Base-by-base conservation (phyloP, 2,329 filamentous ascomycete genomes). In the Calonectria naviculata region DNA sequence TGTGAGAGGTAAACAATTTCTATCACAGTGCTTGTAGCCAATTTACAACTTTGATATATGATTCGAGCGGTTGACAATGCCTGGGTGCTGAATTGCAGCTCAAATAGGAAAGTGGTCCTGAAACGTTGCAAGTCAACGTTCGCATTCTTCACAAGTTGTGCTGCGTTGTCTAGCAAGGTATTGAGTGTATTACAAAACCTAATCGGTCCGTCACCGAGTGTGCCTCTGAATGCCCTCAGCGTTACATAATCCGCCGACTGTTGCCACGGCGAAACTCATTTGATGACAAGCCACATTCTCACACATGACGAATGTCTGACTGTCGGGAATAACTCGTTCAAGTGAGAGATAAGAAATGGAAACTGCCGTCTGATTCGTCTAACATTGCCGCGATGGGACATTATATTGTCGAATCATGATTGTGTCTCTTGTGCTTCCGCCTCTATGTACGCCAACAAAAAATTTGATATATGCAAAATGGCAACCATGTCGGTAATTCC, bases 341-440 rank as follows among this genome's bases (percentile, higher is more conserved):
- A 17, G 19, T 19, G 41, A 5, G 19, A 56, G 19, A 29, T 34
- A 52, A 47, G 62, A 17, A 63, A n/a, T 44, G 28, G 34, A 54
- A 41, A 49, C 15, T 44, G 10, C 38, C 15, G 28, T 19, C 21
- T 46, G 21, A 38, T 58, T 58, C 54, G 54, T 6, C 49, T 61
- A 36, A 21, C 13, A 61, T 61, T 54, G 65, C 61, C 29, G 28
- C 36, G 54, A 70, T 44, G 52, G 54, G 44, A 31, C 62, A 62
- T 61, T 65, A 21, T 58, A 38, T 58, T 38, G 52, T 26, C 52
- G n/a, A 58, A 58, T 38, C 52, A 58, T 12, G 36, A 26, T 28
- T 58, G 52, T 26, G 31, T 38, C 21, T 52, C 34, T 46, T 65
- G 44, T 46, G 41, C 21, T 21, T 21, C 19, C 28, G 28, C n/a